Conservation (phyloP, 1,284 basidiomycete genomes). For the Ustilago shanxiensis region DNA sequence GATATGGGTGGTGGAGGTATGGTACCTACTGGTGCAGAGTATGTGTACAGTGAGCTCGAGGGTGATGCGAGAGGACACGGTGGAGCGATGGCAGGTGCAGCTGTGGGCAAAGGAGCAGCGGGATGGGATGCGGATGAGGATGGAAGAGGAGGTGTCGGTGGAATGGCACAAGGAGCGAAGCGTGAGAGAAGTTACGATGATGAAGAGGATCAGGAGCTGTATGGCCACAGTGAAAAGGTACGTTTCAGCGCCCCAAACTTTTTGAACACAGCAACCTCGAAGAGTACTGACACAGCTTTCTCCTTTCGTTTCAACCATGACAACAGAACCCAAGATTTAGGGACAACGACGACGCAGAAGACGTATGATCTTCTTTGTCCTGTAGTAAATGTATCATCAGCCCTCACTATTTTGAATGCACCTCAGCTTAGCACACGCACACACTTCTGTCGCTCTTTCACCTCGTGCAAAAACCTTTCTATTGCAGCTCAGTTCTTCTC, state of each 20-base stretch:
- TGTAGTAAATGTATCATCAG: background rate
- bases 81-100: background rate
- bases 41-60: constrained; percentile 50
- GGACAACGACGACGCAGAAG: constrained; percentile 67
- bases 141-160: background rate
- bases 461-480: background rate
- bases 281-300: background rate
- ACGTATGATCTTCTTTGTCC: constrained; percentile 14
- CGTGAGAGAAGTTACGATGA: constrained; percentile 73
- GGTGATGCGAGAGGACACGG: constrained; percentile 33
- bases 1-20: constrained; percentile 44
- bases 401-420: background rate
- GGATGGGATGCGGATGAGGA: background rate
- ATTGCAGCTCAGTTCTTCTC: background rate
- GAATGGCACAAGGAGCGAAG: constrained; percentile 71
- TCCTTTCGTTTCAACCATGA: too few species aligned
- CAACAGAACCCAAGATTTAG: constrained; percentile 68
- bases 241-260: background rate
- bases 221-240: constrained; percentile 34
- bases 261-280: background rate
- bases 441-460: background rate
- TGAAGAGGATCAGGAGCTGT: constrained; percentile 41
- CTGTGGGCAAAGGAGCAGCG: background rate
- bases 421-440: background rate
- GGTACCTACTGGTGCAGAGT: constrained; percentile 49